Conservation (phyloP, 1,284 basidiomycete species). For the Amylostereum areolatum region DNA sequence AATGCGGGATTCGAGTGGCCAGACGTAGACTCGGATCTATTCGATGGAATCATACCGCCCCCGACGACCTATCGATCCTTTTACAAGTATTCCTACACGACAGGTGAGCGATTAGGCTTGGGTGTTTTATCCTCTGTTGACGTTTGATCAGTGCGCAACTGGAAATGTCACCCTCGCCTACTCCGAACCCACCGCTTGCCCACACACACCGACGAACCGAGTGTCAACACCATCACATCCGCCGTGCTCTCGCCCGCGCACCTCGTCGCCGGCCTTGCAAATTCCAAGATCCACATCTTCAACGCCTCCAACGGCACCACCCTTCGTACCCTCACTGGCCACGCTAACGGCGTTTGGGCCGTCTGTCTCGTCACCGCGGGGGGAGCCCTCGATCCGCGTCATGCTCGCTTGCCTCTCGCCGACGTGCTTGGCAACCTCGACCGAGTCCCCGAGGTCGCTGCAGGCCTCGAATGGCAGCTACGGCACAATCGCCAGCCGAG, state of each 20-base stretch:
- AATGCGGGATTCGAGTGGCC: conserved; percentile 42
- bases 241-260: not conserved
- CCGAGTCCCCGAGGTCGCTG: not conserved
- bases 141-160: not conserved
- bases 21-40: conserved; percentile 9
- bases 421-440: not conserved
- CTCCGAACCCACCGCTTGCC: not conserved
- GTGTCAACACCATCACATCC: not conserved
- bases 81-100: conserved; percentile 76
- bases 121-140: not conserved
- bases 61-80: conserved; percentile 59
- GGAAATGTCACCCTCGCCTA: not conserved
- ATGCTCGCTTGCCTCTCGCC: conserved; percentile 3
- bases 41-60: conserved; percentile 10
- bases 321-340: conserved; percentile 75
- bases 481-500: conserved; percentile 12
- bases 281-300: conserved; percentile 85
- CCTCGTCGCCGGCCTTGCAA: conserved; percentile 37
- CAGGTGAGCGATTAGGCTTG: conserved; percentile 42
- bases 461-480: conserved; percentile 3
- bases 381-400: conserved; percentile 11
- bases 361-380: conserved; percentile 62
- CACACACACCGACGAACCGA: not conserved
- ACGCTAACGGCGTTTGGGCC: conserved; percentile 90
- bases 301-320: conserved; percentile 77